Percentiles rank a stretch among this genome's conserved stretches.
phyloP scores from a whole-genome alignment of 2,329 filamentous ascomycete species.

The Parastagonospora nodorum region DNA sequence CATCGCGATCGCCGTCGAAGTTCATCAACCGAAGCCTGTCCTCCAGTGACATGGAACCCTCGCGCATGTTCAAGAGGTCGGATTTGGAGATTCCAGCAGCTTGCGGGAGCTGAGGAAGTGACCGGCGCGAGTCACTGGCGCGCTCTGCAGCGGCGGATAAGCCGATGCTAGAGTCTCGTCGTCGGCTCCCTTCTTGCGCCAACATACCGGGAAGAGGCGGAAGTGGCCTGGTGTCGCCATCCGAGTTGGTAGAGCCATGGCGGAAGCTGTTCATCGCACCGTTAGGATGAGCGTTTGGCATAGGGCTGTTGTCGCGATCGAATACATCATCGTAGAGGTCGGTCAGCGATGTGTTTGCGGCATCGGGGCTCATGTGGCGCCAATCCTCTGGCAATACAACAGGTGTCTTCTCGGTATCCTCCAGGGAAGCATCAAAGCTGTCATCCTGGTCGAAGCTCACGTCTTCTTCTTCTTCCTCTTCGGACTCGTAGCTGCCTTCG shows the following conservation, averaged over 20 bases:
- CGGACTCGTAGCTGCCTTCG: constrained; percentile 90
- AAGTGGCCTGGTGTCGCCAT: constrained; percentile 80
- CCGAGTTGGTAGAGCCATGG: constrained; percentile 76
- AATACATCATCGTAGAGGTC: constrained; percentile 70
- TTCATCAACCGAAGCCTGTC: constrained; percentile 89
- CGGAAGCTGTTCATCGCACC: constrained; percentile 55
- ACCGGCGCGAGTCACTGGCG: constrained; percentile 68
- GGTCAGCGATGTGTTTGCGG: constrained; percentile 59
- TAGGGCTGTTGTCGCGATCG: constrained; percentile 68
- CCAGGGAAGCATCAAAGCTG: constrained; percentile 93
- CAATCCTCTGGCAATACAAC: constrained; percentile 98
- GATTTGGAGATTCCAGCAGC: constrained; percentile 72
- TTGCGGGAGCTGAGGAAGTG: constrained; percentile 72
- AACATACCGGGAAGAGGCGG: constrained; percentile 78
- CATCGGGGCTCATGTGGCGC: constrained; percentile 75
- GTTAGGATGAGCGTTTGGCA: constrained; percentile 59
- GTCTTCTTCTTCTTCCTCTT: constrained; percentile 73
- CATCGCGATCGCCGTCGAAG: constrained; percentile 62
- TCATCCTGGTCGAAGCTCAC: constrained; percentile 73
- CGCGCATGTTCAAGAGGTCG: constrained; percentile 77
- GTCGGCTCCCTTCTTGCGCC: constrained; percentile 59
- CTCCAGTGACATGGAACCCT: constrained; percentile 78
- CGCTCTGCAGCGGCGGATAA: constrained; percentile 74
- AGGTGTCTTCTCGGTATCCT: constrained; percentile 95
- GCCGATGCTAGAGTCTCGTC: constrained; percentile 65